Percentiles rank a stretch among this genome's conserved stretches.
Conservation (phyloP, 768 basidiomycete genomes). For the Boletus subparvulus region DNA sequence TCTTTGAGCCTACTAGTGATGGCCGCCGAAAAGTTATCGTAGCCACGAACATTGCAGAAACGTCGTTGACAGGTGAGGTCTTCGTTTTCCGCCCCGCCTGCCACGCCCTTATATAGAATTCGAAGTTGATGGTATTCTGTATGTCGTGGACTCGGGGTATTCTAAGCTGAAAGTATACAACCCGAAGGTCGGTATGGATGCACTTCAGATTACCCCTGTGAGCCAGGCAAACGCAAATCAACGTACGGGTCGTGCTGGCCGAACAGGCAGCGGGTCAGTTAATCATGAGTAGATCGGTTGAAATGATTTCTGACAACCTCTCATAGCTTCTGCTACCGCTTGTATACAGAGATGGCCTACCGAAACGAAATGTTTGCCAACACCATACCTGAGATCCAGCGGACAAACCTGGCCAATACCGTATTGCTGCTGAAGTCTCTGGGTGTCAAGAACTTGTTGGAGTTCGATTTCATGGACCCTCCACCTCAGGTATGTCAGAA, state of each 20-base stretch:
- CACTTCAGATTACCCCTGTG: slow-evolving; percentile 97
- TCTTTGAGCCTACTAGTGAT: slow-evolving; percentile 92
- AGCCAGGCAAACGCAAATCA: slow-evolving; percentile 98
- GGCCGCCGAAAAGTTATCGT: slow-evolving; percentile 96
- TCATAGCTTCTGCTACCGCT: slow-evolving; percentile 85
- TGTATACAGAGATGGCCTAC: slow-evolving; percentile 96
- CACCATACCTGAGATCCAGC: slow-evolving; percentile 97
- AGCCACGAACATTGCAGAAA: slow-evolving; percentile 98
- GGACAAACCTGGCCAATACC: slow-evolving; percentile 97
- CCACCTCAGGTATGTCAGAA: slow-evolving; percentile 77
- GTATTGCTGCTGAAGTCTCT: slow-evolving; percentile 92
- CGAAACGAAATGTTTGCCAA: slow-evolving; percentile 94
- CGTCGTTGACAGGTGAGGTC: slow-evolving; percentile 80
- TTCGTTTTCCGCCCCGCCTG: neutral
- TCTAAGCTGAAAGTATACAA: slow-evolving; percentile 99
- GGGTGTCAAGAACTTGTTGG: slow-evolving; percentile 94
- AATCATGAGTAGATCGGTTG: neutral
- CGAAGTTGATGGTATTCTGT: slow-evolving; percentile 94
- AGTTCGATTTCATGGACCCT: slow-evolving; percentile 99
- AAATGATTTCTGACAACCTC: neutral
- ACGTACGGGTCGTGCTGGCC: slow-evolving; percentile 92
- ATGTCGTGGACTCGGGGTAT: slow-evolving; percentile 94
- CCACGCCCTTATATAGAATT: slow-evolving; percentile 3
- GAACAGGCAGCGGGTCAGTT: slow-evolving; percentile 90
- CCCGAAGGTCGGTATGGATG: slow-evolving; percentile 99